Percentiles rank a stretch among this genome's conserved stretches.
These are phyloP conservation scores for Hypoxylon rickii DNA, from an alignment of 495 filamentous ascomycete genomes.

Conservation along the genomic window DNA sequence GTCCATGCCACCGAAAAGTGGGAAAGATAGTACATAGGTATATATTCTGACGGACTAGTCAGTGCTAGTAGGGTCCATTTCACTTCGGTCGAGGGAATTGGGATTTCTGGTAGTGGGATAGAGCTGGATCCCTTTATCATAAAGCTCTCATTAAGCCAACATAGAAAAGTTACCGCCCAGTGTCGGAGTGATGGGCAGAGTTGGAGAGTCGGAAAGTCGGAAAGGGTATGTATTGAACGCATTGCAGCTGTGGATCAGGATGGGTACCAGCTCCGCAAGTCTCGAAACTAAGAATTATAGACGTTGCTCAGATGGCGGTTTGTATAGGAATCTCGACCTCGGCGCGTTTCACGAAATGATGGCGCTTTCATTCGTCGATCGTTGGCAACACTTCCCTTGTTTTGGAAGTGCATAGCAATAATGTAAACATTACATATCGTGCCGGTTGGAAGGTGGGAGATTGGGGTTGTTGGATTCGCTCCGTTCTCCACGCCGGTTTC, in stretches of 20 bases:
- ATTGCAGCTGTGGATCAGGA: conserved; percentile 1
- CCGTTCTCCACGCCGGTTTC: not conserved
- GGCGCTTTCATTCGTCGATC: not conserved
- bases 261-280: not conserved
- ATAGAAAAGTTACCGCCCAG: not conserved
- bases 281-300: conserved; percentile 13
- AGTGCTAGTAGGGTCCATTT: too few relatives aligned
- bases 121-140: not conserved
- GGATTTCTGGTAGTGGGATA: not conserved
- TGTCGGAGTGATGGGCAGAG: not conserved
- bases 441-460: conserved; percentile 13
- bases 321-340: not conserved
- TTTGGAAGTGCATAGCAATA: conserved; percentile 6
- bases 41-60: too few relatives aligned
- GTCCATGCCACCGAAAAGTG: not conserved
- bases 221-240: not conserved
- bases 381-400: conserved; percentile 1
- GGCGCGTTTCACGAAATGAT: not conserved
- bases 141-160: not conserved
- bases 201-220: not conserved
- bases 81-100: too few relatives aligned
- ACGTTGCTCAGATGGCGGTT: not conserved
- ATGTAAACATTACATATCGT: conserved; percentile 34
- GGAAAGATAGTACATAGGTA: too few relatives aligned
- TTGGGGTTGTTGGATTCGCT: not conserved